These are phyloP conservation scores for Jamesozyma spencerorum DNA, from an alignment of 805 yeast genomes.

Conservation along the genomic window DNA sequence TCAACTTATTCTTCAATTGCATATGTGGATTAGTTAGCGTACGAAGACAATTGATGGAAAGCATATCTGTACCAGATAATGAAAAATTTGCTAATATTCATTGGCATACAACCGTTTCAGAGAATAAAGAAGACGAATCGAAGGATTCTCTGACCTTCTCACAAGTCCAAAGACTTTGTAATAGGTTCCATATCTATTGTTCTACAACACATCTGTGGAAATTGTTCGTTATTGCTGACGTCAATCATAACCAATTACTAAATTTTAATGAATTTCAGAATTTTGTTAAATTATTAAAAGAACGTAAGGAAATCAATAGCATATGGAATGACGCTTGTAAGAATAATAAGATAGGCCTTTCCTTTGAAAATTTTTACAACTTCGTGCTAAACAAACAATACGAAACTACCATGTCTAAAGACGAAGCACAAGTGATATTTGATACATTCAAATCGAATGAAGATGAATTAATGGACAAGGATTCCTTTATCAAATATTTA, in stretches of 20 bases:
- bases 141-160: constrained; percentile 45
- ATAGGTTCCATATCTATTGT: constrained; percentile 63
- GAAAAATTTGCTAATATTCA: constrained; percentile 54
- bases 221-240: constrained; percentile 48
- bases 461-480: constrained; percentile 11
- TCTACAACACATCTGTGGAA: constrained; percentile 40
- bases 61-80: constrained; percentile 50
- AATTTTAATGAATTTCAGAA: constrained; percentile 65
- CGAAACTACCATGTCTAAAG: constrained; percentile 30
- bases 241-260: constrained; percentile 40
- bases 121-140: constrained; percentile 26
- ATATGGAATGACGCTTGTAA: constrained; percentile 38
- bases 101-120: constrained; percentile 44
- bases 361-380: constrained; percentile 23
- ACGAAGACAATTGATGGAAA: constrained; percentile 52
- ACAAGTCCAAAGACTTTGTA: constrained; percentile 58
- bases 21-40: constrained; percentile 46
- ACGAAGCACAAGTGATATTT: constrained; percentile 31
- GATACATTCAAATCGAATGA: constrained; percentile 27
- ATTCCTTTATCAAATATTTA: constrained; percentile 24
- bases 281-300: constrained; percentile 61
- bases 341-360: constrained; percentile 17
- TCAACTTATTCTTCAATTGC: constrained; percentile 46
- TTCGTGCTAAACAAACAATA: constrained; percentile 44
- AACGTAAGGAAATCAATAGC: constrained; percentile 48